These are phyloP conservation scores for Fusarium sp. DNA, from an alignment of 2,329 filamentous ascomycete genomes.

Conservation along the genomic window DNA sequence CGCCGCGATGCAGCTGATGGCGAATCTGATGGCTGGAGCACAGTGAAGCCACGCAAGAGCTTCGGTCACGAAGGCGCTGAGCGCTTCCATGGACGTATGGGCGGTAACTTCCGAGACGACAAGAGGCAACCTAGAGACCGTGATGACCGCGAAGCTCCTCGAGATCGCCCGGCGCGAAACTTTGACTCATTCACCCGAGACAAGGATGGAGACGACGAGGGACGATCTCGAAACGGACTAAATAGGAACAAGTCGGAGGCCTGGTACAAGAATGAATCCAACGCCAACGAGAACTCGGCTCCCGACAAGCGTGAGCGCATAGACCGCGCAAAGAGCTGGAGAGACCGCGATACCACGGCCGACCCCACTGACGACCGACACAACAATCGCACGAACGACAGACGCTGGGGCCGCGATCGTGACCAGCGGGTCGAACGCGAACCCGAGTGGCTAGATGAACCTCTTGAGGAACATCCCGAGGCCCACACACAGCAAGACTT, in stretches of 20 bases:
- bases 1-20: conserved; percentile 70
- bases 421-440: conserved; percentile 80
- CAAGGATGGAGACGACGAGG: conserved; percentile 67
- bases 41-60: conserved; percentile 81
- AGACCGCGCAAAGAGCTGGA: conserved; percentile 74
- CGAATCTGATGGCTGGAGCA: conserved; percentile 82
- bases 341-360: conserved; percentile 65
- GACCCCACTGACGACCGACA: conserved; percentile 71
- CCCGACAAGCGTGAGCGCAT: conserved; percentile 68
- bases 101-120: conserved; percentile 62
- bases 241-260: conserved; percentile 78
- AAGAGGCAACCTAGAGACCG: conserved; percentile 66
- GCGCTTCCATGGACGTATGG: conserved; percentile 78
- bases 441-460: conserved; percentile 91
- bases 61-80: conserved; percentile 81
- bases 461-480: conserved; percentile 77
- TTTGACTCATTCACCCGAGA: conserved; percentile 68
- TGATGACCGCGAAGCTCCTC: conserved; percentile 69
- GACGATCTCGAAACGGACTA: conserved; percentile 74
- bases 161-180: conserved; percentile 63
- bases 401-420: conserved; percentile 71
- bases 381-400: conserved; percentile 62
- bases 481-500: conserved; percentile 91
- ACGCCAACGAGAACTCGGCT: conserved; percentile 51
- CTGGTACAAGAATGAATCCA: conserved; percentile 79